These are phyloP conservation scores for Wallemia mellicola DNA, from an alignment of 1,284 basidiomycete species.

Conservation along the genomic window DNA sequence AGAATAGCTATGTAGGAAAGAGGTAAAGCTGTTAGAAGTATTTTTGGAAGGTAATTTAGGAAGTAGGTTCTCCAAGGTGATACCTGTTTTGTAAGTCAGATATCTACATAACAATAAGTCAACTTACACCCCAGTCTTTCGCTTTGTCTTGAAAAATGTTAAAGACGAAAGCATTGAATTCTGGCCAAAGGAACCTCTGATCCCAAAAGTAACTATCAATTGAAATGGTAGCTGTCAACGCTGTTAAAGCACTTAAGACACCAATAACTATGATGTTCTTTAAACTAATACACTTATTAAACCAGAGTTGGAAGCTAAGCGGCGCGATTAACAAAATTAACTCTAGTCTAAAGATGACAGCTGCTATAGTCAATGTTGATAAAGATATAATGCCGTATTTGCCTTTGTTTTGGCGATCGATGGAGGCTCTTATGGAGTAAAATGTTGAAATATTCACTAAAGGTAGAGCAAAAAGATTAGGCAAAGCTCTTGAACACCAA, in stretches of 20 bases:
- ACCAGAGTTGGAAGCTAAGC: conserved; percentile 27
- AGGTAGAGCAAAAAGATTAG: conserved; percentile 71
- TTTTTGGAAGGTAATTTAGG: conserved; percentile 38
- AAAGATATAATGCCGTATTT: conserved; percentile 11
- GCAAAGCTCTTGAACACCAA: conserved; percentile 71
- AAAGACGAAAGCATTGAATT: conserved; percentile 47
- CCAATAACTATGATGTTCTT: conserved; percentile 24
- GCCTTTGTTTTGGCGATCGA: neutral
- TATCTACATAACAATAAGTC: no score
- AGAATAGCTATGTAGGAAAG: conserved; percentile 26
- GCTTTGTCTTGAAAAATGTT: conserved; percentile 68
- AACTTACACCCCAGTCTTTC: conserved; percentile 79
- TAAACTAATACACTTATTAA: conserved; percentile 21
- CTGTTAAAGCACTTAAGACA: conserved; percentile 23
- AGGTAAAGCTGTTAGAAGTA: conserved; percentile 36
- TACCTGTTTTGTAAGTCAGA: no score
- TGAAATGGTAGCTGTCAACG: conserved; percentile 23
- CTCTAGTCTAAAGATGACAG: conserved; percentile 54
- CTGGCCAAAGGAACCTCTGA: conserved; percentile 42
- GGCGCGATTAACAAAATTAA: conserved; percentile 35
- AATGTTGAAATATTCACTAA: conserved; percentile 26
- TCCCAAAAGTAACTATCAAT: conserved; percentile 75
- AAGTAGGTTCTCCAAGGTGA: conserved; percentile 46
- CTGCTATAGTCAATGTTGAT: conserved; percentile 28
- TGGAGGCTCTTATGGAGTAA: neutral